These are phyloP conservation scores for Tricholoma matsutake DNA, from an alignment of 768 basidiomycete species.

Conservation along the genomic window DNA sequence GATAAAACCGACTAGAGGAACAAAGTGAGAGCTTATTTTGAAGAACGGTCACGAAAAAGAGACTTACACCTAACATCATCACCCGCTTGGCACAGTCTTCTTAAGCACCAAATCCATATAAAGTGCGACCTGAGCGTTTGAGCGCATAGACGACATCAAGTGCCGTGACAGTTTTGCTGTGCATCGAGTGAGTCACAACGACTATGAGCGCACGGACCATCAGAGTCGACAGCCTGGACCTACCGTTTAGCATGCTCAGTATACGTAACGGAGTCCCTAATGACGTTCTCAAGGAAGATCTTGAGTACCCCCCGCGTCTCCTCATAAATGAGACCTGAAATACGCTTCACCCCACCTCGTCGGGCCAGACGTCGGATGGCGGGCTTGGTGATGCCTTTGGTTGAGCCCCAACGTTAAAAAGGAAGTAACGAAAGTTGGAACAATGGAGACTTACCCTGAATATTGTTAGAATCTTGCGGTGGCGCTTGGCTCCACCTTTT, in stretches of 20 bases:
- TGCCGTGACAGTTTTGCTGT: conserved; percentile 71
- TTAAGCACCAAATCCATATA: conserved; percentile 78
- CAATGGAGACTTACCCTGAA: conserved; percentile 55
- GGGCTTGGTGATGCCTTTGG: conserved; percentile 70
- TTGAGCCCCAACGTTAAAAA: conserved; percentile 3
- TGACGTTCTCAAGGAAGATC: too few species aligned
- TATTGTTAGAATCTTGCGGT: conserved; percentile 80
- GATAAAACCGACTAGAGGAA: background rate
- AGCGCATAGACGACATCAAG: conserved; percentile 79
- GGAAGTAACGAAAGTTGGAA: too few species aligned
- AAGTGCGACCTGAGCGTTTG: conserved; percentile 70
- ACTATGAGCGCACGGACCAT: background rate
- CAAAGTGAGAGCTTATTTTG: background rate
- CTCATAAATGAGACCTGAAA: too few species aligned
- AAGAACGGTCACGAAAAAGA: background rate
- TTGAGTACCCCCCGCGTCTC: too few species aligned
- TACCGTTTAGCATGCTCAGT: conserved; percentile 85
- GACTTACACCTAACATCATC: background rate
- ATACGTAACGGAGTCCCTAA: conserved; percentile 90
- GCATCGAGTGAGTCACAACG: background rate
- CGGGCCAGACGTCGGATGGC: conserved; percentile 86
- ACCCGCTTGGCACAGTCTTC: background rate
- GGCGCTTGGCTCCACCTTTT: conserved; percentile 82
- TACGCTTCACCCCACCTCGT: conserved; percentile 92
- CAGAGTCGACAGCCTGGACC: background rate